Percentiles rank a stretch among this genome's conserved stretches.
Evolutionary conservation across 495 filamentous ascomycete genomes (phyloP).

Genomic region (Aspergillus heteromorphus): DNA sequence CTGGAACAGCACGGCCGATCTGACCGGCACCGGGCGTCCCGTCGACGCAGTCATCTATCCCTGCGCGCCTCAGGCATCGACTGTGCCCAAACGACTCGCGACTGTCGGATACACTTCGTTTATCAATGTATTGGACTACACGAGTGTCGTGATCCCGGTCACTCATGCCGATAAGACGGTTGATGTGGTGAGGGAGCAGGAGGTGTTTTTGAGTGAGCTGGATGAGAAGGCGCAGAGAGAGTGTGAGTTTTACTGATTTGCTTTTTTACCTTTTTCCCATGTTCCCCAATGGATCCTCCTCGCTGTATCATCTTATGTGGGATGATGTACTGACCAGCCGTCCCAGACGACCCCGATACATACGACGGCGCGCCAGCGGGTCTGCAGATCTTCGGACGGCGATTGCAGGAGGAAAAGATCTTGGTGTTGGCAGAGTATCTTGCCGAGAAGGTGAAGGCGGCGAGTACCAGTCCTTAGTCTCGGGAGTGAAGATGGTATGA

Average conservation of each 20-base stretch:
- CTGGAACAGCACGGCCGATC: constrained; percentile 55
- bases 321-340: constrained; percentile 7
- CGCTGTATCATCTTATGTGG: too few species aligned
- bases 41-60: constrained; percentile 51
- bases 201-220: constrained; percentile 32
- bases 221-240: constrained; percentile 40
- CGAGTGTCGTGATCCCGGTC: constrained; percentile 52
- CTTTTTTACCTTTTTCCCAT: neutral
- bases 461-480: neutral
- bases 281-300: neutral
- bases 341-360: constrained; percentile 48
- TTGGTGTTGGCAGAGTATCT: constrained; percentile 10
- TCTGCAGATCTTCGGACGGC: constrained; percentile 36
- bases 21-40: constrained; percentile 53
- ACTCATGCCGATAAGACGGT: constrained; percentile 49
- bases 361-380: constrained; percentile 53
- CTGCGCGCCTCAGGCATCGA: constrained; percentile 41
- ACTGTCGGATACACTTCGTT: constrained; percentile 49
- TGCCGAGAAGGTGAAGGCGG: neutral
- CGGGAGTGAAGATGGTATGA: too few species aligned
- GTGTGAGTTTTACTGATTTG: constrained; percentile 41
- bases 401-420: constrained; percentile 13
- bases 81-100: constrained; percentile 40
- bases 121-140: constrained; percentile 56
- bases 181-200: constrained; percentile 37